These are phyloP conservation scores for Leonotis leonurus DNA, from an alignment of 257 asterid species.

Conservation along the genomic window DNA sequence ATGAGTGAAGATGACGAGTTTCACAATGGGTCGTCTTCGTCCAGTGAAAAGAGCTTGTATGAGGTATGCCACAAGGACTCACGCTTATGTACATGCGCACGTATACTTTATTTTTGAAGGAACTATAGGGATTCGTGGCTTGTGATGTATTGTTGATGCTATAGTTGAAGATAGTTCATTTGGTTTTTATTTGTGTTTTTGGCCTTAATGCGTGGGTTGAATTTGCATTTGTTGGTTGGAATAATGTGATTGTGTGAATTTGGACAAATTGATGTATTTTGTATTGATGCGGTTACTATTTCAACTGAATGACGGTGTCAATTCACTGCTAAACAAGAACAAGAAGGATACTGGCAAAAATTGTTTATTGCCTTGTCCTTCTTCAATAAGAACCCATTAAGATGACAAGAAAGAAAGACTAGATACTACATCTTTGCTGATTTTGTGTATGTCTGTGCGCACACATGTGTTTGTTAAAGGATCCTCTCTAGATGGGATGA, in stretches of 20 bases:
- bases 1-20: slow-evolving; percentile 24
- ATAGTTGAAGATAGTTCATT: neutral
- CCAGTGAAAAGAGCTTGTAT: slow-evolving; percentile 51
- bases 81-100: neutral
- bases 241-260: too few species aligned
- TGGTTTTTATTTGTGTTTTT: neutral
- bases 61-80: slow-evolving; percentile 46
- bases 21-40: slow-evolving; percentile 17
- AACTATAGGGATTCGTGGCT: neutral
- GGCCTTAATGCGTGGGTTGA: slow-evolving; percentile 7
- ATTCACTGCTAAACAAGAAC: neutral
- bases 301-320: neutral
- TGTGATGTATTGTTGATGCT: neutral
- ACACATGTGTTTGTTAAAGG: too few species aligned
- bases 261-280: too few species aligned
- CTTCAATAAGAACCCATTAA: too few species aligned
- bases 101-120: neutral
- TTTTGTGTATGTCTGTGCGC: too few species aligned
- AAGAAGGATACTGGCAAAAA: neutral
- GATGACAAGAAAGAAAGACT: neutral
- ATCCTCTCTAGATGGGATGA: too few species aligned
- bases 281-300: neutral
- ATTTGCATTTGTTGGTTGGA: neutral
- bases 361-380: too few species aligned
- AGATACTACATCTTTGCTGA: too few species aligned